These are phyloP conservation scores for Arachnopeziza araneosa DNA, from an alignment of 2,329 filamentous ascomycete species.

Conservation along the genomic window DNA sequence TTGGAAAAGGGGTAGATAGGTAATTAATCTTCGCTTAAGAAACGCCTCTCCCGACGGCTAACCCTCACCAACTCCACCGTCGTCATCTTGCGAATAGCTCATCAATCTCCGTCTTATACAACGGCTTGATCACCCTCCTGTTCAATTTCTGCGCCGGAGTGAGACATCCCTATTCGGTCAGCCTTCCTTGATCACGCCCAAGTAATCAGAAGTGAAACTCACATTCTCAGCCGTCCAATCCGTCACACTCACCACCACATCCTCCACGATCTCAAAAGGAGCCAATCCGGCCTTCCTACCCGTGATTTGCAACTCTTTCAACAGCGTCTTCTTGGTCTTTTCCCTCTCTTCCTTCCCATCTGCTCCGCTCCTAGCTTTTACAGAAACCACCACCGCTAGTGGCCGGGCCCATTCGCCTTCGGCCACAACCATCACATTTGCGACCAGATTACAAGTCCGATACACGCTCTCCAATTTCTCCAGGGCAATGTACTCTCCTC, in stretches of 20 bases:
- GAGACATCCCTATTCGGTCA: neutral
- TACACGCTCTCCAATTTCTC: slow-evolving; percentile 94
- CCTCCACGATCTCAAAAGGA: slow-evolving; percentile 9
- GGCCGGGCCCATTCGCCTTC: slow-evolving; percentile 62
- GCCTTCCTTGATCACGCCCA: neutral
- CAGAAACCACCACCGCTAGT: neutral
- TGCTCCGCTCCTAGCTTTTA: slow-evolving; percentile 50
- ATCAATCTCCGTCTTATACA: slow-evolving; percentile 2
- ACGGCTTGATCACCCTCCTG: neutral
- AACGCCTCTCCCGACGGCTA: too few species aligned
- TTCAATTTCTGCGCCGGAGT: slow-evolving; percentile 3
- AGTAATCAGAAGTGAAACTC: neutral
- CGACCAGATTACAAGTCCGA: slow-evolving; percentile 66
- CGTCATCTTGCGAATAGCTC: neutral
- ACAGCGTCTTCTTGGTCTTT: slow-evolving; percentile 41
- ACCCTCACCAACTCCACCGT: neutral
- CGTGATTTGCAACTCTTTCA: slow-evolving; percentile 60
- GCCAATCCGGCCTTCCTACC: slow-evolving; percentile 61
- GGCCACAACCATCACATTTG: slow-evolving; percentile 86
- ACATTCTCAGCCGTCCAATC: slow-evolving; percentile 12
- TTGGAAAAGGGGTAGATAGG: too few species aligned
- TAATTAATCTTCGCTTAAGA: too few species aligned
- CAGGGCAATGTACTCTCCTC: slow-evolving; percentile 93
- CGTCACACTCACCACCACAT: slow-evolving; percentile 3
- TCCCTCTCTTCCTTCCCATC: slow-evolving; percentile 56